Base-by-base conservation (phyloP, 805 yeast species). In the Schizosaccharomyces osmophilus region DNA sequence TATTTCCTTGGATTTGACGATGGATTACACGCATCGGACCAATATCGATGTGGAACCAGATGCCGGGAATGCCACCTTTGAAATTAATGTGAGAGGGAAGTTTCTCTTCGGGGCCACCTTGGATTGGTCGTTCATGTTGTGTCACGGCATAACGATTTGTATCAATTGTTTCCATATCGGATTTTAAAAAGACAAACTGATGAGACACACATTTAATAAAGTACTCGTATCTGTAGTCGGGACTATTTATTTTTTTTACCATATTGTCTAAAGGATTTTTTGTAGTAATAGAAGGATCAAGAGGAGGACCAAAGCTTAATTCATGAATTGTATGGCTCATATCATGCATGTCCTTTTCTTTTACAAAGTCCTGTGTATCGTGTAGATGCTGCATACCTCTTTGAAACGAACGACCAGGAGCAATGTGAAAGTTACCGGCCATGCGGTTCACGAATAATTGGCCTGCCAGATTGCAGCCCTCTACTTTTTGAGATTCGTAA, bases 61-160 rank as follows among this genome's bases (percentile, higher is more conserved):
- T 77, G 4, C 97, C 96, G 0, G 98, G 97, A 17, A 84, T 75
- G 6, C 98, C 98, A 19, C 97, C 96, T 62, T 80, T 75, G 1
- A 83, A 79, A 63, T 74, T 77, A 59, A 66, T 42, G 17, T 96
- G 87, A 70, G 87, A 83, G 57, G 88, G 89, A 72, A 93, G 95
- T 69, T 90, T 97, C 26, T 78, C 84, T 69, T 90, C 98, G 63
- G 83, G 77, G 41, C 97, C 98, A 22, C 97, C 97, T 24, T 59
- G 65, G 41, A 88, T 70, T 8, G 95, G 90, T 65, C 97, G 79
- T 67, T 85, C 89, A 71, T 93, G 98, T 61, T 79, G 78, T 0
- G 95, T 87, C 9, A 84, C 90, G 1, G 90, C 81, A 73, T 87
- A 89, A 72, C 90, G 97, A 69, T 93, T 87, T 1, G 97, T 86